A percentile compares a stretch with the other conserved stretches of the same genome.
phyloP scores from a whole-genome alignment of 257 asterid species.

The Thymus mandschuricus region DNA sequence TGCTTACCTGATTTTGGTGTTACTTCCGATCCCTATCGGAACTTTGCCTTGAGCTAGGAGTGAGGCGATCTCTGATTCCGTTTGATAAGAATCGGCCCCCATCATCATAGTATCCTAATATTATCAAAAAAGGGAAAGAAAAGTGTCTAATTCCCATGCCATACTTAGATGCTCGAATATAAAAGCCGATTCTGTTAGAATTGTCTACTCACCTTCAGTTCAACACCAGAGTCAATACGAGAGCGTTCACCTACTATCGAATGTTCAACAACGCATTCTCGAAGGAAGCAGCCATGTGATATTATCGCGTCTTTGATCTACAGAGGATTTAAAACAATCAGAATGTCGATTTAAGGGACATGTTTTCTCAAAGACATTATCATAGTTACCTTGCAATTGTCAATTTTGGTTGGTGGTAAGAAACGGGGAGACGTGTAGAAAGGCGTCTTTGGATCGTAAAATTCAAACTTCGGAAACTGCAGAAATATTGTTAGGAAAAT shows the following conservation, averaged over 20 bases:
- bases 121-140: background rate
- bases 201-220: constrained; percentile 61
- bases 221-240: constrained; percentile 87
- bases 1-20: constrained; percentile 81
- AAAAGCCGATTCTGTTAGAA: background rate
- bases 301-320: constrained; percentile 93
- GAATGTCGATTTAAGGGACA: background rate
- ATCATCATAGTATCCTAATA: constrained; percentile 79
- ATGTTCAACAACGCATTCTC: constrained; percentile 81
- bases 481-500: constrained; percentile 1
- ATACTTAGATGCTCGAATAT: background rate
- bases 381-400: constrained; percentile 68
- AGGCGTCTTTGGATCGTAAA: constrained; percentile 93
- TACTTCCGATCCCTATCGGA: constrained; percentile 82
- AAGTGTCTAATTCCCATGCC: background rate
- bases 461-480: constrained; percentile 80
- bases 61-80: constrained; percentile 91
- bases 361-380: background rate
- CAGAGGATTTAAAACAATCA: constrained; percentile 26
- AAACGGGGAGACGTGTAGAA: constrained; percentile 94
- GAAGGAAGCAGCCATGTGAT: constrained; percentile 94
- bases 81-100: constrained; percentile 94
- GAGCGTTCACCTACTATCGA: constrained; percentile 95
- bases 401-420: constrained; percentile 93
- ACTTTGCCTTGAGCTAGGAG: constrained; percentile 81